Conservation (phyloP, 2,329 filamentous ascomycete species). For the Thielaviopsis populi region DNA sequence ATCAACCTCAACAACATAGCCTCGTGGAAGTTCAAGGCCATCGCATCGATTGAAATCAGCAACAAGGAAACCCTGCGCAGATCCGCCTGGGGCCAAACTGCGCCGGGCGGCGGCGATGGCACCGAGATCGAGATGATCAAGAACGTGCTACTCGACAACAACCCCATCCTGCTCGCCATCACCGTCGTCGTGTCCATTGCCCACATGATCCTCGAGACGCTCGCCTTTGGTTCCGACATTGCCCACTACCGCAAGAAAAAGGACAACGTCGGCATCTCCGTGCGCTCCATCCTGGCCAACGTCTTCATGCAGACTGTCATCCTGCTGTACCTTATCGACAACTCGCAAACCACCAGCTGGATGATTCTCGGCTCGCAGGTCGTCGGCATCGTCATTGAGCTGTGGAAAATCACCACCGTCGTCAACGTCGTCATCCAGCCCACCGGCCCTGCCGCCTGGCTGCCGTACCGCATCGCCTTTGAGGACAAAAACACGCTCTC, state of each 20-base stretch:
- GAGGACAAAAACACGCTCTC: constrained; percentile 95
- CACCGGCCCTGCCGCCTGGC: constrained; percentile 47
- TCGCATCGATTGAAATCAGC: constrained; percentile 73
- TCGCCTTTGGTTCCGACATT: constrained; percentile 96
- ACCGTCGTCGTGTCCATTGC: constrained; percentile 74
- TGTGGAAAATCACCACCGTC: constrained; percentile 93
- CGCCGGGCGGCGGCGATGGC: constrained; percentile 71
- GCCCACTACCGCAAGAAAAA: constrained; percentile 99
- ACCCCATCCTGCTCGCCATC: constrained; percentile 73
- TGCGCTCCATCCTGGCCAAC: constrained; percentile 90
- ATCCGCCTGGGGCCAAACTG: constrained; percentile 55
- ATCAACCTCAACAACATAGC: constrained; percentile 69
- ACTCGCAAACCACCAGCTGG: constrained; percentile 95
- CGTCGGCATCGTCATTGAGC: constrained; percentile 53
- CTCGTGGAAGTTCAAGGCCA: constrained; percentile 79
- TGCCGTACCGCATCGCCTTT: constrained; percentile 71
- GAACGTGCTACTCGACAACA: constrained; percentile 84
- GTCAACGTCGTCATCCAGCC: constrained; percentile 74
- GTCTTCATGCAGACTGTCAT: constrained; percentile 96
- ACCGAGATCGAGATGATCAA: constrained; percentile 96
- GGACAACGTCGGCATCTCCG: constrained; percentile 91
- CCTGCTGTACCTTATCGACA: constrained; percentile 92
- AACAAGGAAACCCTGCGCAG: constrained; percentile 70
- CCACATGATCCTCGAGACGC: constrained; percentile 87
- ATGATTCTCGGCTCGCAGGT: constrained; percentile 95